phyloP scores from a whole-genome alignment of 2,329 filamentous ascomycete genomes.

The Colletotrichum tanaceti region DNA sequence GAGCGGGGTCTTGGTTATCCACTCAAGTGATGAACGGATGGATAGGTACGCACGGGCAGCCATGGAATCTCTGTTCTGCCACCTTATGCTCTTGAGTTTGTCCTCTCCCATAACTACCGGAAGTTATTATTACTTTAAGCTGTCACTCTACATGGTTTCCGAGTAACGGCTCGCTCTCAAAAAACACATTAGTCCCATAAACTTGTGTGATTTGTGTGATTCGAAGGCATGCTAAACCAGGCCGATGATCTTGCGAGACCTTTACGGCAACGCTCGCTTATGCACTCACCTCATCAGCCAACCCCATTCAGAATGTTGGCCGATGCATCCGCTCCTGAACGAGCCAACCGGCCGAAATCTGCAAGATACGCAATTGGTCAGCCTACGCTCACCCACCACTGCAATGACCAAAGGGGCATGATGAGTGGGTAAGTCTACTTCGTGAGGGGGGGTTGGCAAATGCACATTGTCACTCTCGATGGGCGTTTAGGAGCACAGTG shows the following conservation, averaged over 20 bases:
- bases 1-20: background rate
- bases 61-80: background rate
- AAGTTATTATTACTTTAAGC: no score
- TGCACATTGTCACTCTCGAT: background rate
- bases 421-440: background rate
- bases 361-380: slow-evolving; percentile 10
- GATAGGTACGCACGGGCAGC: background rate
- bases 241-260: background rate
- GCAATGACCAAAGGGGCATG: background rate
- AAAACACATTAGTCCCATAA: background rate
- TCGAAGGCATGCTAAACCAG: background rate
- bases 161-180: background rate
- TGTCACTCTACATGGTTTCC: background rate
- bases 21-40: background rate
- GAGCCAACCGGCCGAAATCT: slow-evolving; percentile 6
- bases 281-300: slow-evolving; percentile 2
- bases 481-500: slow-evolving; percentile 6
- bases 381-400: background rate
- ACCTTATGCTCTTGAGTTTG: background rate
- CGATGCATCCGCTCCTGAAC: slow-evolving; percentile 5
- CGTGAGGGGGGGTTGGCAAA: slow-evolving; percentile 7
- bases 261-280: background rate
- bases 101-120: no score
- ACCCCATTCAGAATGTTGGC: background rate
- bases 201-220: background rate